Evolutionary conservation across 2,329 filamentous ascomycete species (phyloP).

Genomic region (Clonostachys sp.): DNA sequence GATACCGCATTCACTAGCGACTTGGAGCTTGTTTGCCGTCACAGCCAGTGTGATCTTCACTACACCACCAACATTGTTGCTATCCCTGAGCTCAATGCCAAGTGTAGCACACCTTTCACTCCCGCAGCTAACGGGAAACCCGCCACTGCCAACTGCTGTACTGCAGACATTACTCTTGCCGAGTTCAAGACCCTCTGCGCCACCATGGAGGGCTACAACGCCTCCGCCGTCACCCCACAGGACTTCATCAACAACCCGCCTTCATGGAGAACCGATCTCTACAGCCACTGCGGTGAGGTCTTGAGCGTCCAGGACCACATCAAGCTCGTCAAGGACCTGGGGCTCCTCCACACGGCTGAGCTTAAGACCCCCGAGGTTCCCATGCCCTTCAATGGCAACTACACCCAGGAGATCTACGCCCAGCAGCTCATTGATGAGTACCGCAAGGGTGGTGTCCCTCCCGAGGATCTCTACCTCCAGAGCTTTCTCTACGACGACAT

Average conservation of each 20-base stretch:
- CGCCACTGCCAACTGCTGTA: slow-evolving; percentile 65
- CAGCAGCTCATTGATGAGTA: slow-evolving; percentile 63
- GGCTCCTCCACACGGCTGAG: slow-evolving; percentile 61
- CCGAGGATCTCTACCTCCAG: slow-evolving; percentile 55
- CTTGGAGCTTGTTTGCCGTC: slow-evolving; percentile 61
- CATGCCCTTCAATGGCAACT: slow-evolving; percentile 64
- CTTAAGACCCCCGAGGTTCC: slow-evolving; percentile 63
- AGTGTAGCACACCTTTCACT: slow-evolving; percentile 59
- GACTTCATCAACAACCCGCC: slow-evolving; percentile 57
- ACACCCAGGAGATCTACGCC: slow-evolving; percentile 61
- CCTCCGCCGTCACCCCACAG: slow-evolving; percentile 49
- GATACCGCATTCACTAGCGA: slow-evolving; percentile 65
- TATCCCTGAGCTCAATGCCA: slow-evolving; percentile 56
- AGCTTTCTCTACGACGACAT: slow-evolving; percentile 62
- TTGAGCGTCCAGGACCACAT: slow-evolving; percentile 61
- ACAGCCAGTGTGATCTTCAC: slow-evolving; percentile 64
- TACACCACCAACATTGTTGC: slow-evolving; percentile 64
- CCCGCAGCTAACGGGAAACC: slow-evolving; percentile 42
- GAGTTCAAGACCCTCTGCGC: slow-evolving; percentile 66
- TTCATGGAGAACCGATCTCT: slow-evolving; percentile 60
- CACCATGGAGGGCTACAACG: slow-evolving; percentile 65
- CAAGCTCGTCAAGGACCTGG: slow-evolving; percentile 48
- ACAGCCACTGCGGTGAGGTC: slow-evolving; percentile 58
- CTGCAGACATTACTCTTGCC: slow-evolving; percentile 62
- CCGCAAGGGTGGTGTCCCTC: slow-evolving; percentile 43